Percentiles rank a stretch among this genome's conserved stretches.
These are phyloP conservation scores for Boletus subcaerulescens DNA, from an alignment of 768 basidiomycete genomes.

Conservation along the genomic window DNA sequence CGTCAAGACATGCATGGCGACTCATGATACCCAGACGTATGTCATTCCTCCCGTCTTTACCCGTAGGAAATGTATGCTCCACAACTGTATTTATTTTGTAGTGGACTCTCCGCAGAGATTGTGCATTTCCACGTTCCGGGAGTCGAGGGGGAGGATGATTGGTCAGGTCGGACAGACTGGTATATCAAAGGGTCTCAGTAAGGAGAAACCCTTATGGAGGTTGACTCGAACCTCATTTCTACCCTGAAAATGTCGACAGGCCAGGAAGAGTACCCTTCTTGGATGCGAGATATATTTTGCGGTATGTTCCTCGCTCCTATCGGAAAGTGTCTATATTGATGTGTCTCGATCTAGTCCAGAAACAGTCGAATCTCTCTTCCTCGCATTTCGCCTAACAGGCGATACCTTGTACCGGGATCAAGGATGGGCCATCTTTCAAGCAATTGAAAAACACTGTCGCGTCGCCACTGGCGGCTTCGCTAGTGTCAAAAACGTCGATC, in stretches of 20 bases:
- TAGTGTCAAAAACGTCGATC: conserved; percentile 80
- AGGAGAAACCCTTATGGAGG: conserved; percentile 13
- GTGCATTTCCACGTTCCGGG: conserved; percentile 74
- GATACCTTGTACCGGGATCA: conserved; percentile 75
- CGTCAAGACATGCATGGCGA: conserved; percentile 83
- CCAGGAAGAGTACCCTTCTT: conserved; percentile 42
- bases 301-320: conserved; percentile 39
- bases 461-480: conserved; percentile 82
- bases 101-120: conserved; percentile 87
- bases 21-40: conserved; percentile 80
- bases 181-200: conserved; percentile 84
- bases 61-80: background rate
- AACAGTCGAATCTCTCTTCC: conserved; percentile 91
- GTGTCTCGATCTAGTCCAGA: conserved; percentile 60
- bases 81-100: conserved; percentile 25
- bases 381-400: conserved; percentile 88
- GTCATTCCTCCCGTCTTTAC: conserved; percentile 24
- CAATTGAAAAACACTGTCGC: conserved; percentile 81
- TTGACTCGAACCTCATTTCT: background rate
- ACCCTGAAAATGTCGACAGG: conserved; percentile 11
- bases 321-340: background rate
- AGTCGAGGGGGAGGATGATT: conserved; percentile 45
- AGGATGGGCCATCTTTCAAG: conserved; percentile 87
- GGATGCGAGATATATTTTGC: conserved; percentile 91
- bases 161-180: conserved; percentile 61